Percentiles rank a stretch among this genome's conserved stretches.
These are phyloP conservation scores for Mycena metata DNA, from an alignment of 768 basidiomycete genomes.

Conservation along the genomic window DNA sequence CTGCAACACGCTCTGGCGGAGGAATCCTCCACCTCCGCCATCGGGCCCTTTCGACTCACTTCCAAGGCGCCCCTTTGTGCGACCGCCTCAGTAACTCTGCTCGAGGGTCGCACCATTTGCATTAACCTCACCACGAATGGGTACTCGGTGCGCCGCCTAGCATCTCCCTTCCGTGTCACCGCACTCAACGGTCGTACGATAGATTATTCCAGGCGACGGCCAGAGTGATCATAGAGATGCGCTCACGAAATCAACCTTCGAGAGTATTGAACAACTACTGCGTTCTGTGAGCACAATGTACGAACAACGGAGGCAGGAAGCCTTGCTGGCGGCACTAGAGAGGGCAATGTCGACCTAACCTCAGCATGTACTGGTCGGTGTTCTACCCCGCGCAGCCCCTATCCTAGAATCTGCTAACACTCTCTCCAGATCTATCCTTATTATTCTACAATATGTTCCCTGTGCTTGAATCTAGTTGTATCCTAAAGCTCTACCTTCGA, in stretches of 20 bases:
- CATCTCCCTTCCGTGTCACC: not conserved
- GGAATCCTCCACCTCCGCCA: conserved; percentile 69
- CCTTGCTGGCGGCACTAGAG: conserved; percentile 63
- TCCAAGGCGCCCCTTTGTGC: conserved; percentile 61
- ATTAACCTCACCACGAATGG: conserved; percentile 67
- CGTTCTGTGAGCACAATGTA: conserved; percentile 69
- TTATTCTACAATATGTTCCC: conserved; percentile 16
- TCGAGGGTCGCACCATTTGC: conserved; percentile 65
- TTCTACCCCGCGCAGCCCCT: not conserved
- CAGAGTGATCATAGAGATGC: conserved; percentile 34
- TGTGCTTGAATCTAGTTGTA: conserved; percentile 5
- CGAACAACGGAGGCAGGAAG: conserved; percentile 58
- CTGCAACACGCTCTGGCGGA: conserved; percentile 68
- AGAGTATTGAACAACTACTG: conserved; percentile 73
- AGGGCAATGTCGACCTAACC: conserved; percentile 37
- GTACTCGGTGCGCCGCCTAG: conserved; percentile 61
- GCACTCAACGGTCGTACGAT: not conserved
- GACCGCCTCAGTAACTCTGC: conserved; percentile 63
- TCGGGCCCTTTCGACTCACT: conserved; percentile 60
- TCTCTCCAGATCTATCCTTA: conserved; percentile 31
- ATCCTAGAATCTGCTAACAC: not conserved
- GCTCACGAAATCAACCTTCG: conserved; percentile 53
- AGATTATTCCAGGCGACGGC: conserved; percentile 37
- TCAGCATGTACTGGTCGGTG: conserved; percentile 23
- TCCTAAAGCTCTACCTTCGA: conserved; percentile 27